Base-by-base conservation (phyloP, 2,329 filamentous ascomycete species). In the Stagonosporopsis cucurbitacearum region DNA sequence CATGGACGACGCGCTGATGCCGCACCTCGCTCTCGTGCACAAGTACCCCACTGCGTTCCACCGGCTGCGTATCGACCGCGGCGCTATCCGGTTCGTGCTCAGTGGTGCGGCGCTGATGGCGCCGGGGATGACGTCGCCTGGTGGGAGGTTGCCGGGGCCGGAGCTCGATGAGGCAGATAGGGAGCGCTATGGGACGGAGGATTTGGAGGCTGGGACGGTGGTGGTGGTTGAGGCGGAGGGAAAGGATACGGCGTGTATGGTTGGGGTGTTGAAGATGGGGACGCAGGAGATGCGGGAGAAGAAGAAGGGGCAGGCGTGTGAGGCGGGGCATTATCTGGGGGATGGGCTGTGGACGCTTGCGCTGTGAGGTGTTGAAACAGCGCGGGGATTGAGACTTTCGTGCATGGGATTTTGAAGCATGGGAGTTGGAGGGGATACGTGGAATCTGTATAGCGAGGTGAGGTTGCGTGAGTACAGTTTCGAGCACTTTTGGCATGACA, bases 61-160 rank as follows among this genome's bases (percentile, higher is more conserved):
- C 17, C 89, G 86, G 48, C 83, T 99, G 54, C 89, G 93, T 56
- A 96, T 98, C 75, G 95, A 99, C 77, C 87, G 95, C 45, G 95
- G 95, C 59, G 95, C 95, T 5, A 98, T 99, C 71, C 91, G 95
- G 58, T 99, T 99, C 79, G 94, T 99, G 23, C 85, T 99, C 1
- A 91, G 88, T 1, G 95, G 95, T 40, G 95, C 95, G 0, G 92
- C 94, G 13, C 87, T 99, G 60, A 99, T 99, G 95, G 94, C 92
- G 1, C 95, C 95, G 0, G 95, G 95, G 0, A 77, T 99, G 66
- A 99, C 95, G 25, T 92, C 87, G 19, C 78, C 87, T 0, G 95
- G 95, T 0, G 95, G 95, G 0, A 77, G 90, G 43, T 77, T 99
- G 68, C 95, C 95, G 0, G 79, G 85, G 59, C 75, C 78, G 6